A percentile compares a stretch with the other conserved stretches of the same genome.
Evolutionary conservation across 495 filamentous ascomycete genomes (phyloP).

Genomic region (Acidomyces sp.): DNA sequence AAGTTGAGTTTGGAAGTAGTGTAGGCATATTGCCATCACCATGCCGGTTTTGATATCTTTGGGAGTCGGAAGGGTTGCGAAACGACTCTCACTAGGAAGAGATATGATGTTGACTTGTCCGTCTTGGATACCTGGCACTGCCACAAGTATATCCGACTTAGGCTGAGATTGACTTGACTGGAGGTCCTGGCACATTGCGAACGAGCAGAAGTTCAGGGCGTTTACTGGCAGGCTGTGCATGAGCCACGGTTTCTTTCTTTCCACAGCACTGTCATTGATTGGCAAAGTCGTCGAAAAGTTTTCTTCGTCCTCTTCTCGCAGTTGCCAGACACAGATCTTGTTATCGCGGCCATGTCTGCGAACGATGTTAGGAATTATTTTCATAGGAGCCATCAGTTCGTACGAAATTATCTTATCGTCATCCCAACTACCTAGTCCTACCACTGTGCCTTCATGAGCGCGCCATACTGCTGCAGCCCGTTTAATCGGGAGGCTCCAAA

Average conservation of each 20-base stretch:
- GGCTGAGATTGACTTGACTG: background rate
- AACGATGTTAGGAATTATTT: background rate
- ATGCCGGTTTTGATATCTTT: conserved; percentile 55
- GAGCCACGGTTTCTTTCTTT: conserved; percentile 58
- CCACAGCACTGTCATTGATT: conserved; percentile 40
- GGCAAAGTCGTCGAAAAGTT: conserved; percentile 57
- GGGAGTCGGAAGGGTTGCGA: conserved; percentile 50
- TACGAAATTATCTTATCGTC: conserved; percentile 53
- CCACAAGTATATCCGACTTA: conserved; percentile 15
- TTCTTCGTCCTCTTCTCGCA: conserved; percentile 48
- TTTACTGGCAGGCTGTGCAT: conserved; percentile 75
- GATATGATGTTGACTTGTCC: conserved; percentile 70
- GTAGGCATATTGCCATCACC: conserved; percentile 72
- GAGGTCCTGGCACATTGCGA: conserved; percentile 44
- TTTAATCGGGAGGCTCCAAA: conserved; percentile 76
- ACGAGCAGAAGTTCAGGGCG: conserved; percentile 90
- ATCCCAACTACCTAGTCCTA: conserved; percentile 59
- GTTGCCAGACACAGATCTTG: conserved; percentile 72
- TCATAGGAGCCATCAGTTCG: conserved; percentile 33
- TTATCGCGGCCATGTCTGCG: conserved; percentile 80
- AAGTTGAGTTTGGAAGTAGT: conserved; percentile 27
- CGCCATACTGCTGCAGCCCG: conserved; percentile 77
- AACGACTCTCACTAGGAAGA: conserved; percentile 57
- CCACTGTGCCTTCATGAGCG: conserved; percentile 64
- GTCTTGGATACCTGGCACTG: conserved; percentile 25